Conservation (phyloP, 2,329 filamentous ascomycete species). For the Chaetothyriales sp. region DNA sequence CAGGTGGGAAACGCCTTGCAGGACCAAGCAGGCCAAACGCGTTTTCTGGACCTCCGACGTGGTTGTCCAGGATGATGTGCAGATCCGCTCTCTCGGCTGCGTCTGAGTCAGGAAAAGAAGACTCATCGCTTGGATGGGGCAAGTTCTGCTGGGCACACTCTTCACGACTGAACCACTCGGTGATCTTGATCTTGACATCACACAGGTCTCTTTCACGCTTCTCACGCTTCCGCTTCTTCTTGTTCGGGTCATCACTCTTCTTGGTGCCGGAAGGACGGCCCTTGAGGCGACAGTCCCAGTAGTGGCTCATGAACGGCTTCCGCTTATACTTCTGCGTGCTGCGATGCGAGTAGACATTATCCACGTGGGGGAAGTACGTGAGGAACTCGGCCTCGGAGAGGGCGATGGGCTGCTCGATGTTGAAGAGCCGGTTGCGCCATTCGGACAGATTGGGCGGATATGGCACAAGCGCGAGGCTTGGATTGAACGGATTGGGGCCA, state of each 20-base stretch:
- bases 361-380: constrained; percentile 68
- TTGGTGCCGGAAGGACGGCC: constrained; percentile 58
- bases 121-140: constrained; percentile 3
- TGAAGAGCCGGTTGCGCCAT: constrained; percentile 60
- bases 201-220: constrained; percentile 66
- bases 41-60: constrained; percentile 8
- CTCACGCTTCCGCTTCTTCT: constrained; percentile 65
- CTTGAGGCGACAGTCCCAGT: constrained; percentile 73
- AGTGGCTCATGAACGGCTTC: constrained; percentile 68
- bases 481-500: constrained; percentile 11
- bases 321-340: constrained; percentile 69
- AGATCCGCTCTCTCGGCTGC: constrained; percentile 19
- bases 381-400: constrained; percentile 62
- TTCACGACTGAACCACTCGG: constrained; percentile 53
- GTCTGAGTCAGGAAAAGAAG: constrained; percentile 14
- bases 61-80: constrained; percentile 15
- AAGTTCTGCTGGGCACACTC: constrained; percentile 12
- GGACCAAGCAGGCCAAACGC: constrained; percentile 32
- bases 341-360: constrained; percentile 72
- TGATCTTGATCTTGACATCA: constrained; percentile 76
- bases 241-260: constrained; percentile 63
- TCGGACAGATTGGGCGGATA: constrained; percentile 51
- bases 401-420: constrained; percentile 57
- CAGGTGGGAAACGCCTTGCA: constrained; percentile 25
- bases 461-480: constrained; percentile 26